Base-by-base conservation (phyloP, 2,329 filamentous ascomycete species). In the Diaporthe caulivora region DNA sequence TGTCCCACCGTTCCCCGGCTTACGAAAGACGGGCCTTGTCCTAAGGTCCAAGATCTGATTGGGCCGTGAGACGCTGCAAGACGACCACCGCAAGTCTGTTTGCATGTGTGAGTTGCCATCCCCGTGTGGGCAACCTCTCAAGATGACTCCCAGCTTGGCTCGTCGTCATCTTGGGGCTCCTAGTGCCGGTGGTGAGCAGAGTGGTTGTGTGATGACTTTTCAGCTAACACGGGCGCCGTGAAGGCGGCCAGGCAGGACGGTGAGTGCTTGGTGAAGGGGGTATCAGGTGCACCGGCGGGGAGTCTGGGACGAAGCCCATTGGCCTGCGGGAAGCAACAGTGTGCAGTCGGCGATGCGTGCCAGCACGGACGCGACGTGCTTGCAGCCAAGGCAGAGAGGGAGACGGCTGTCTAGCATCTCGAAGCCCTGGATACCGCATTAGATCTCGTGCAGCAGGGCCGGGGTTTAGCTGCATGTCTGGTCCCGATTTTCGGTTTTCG, bases 221-320 rank as follows among this genome's bases (percentile, higher is more conserved):
- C 68, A 60, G 53, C 55, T 47, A 60, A 51, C 58, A 71, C 18
- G 55, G 69, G 69, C 44, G 49, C 62, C 8, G 47, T 31, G 18
- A 67, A 51, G 11, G 53, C 37, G n/a, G 11, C 55, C 55, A 53
- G 55, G 62, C 34, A n/a, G 42, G 53, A 60, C 44, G 29, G 47
- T 67, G 55, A 62, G 64, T 31, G 72, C 60, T 58, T 58, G 37
- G 47, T n/a, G 54, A 72, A 65, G 73, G 70, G 71, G 73, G 73
- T 73, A 72, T 74, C 73, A 74, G 60, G 70, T 73, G 73, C 73
- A 15, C 65, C 57, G 49, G 57, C 57, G 44, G 69, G 64, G 24
- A n/a, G 58, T 18, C 58, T 57, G 73, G 71, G 60, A 60, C n/a
- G 34, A 37, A 62, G 65, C 73, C 71, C 71, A 75, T 75, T 75